Percentiles rank a stretch among this genome's conserved stretches.
Conservation (phyloP, 345 rosid genomes). For the Cardamine resedifolia region DNA sequence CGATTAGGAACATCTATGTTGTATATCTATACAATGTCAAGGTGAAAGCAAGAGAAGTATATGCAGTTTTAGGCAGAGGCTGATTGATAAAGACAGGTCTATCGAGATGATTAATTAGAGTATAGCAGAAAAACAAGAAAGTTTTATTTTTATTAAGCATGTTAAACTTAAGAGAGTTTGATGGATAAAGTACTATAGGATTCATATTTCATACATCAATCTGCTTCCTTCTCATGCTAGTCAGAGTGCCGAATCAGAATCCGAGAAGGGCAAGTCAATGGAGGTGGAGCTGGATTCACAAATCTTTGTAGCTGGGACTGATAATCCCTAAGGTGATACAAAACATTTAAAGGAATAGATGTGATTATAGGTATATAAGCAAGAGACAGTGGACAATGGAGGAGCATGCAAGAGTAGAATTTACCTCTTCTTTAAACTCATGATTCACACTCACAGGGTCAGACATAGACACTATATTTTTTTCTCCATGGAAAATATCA, state of each 20-base stretch:
- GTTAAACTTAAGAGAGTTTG: neutral
- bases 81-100: no score
- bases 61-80: no score
- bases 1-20: no score
- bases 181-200: neutral
- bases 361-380: neutral
- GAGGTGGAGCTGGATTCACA: neutral
- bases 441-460: neutral
- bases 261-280: neutral
- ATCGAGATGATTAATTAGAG: neutral
- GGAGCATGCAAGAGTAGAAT: neutral
- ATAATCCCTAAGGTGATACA: neutral
- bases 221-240: slow-evolving; percentile 2
- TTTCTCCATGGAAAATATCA: neutral
- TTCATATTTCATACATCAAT: neutral
- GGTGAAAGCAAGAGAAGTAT: no score
- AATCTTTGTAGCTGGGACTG: neutral
- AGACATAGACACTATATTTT: neutral
- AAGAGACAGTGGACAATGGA: neutral
- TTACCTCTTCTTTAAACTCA: neutral
- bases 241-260: neutral
- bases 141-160: neutral
- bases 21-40: no score
- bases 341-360: neutral
- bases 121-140: neutral